Evolutionary conservation across 352 stramenopile species (phyloP).

Genomic region (Phytophthora pseudosyringae): DNA sequence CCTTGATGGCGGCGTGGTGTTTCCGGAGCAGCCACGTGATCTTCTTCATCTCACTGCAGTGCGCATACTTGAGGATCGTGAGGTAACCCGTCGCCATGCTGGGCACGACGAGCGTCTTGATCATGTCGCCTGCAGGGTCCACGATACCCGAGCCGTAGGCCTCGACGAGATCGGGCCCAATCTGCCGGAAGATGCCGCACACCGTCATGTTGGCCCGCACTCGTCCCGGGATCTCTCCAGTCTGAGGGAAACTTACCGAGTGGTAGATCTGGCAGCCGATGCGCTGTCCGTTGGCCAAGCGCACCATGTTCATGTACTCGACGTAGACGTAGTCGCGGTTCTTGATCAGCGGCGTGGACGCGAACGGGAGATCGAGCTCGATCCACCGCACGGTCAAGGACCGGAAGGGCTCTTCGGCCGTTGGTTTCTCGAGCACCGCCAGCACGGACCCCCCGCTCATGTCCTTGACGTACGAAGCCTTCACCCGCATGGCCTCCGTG

Average conservation of each 20-base stretch:
- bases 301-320: conserved; percentile 46
- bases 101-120: conserved; percentile 32
- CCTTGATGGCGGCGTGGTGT: conserved; percentile 29
- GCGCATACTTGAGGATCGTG: conserved; percentile 37
- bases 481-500: conserved; percentile 45
- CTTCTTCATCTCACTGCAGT: conserved; percentile 52
- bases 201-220: conserved; percentile 57
- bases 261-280: conserved; percentile 58
- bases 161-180: conserved; percentile 46
- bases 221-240: conserved; percentile 40
- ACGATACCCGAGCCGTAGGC: conserved; percentile 47
- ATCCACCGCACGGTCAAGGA: conserved; percentile 44
- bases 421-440: conserved; percentile 44
- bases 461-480: conserved; percentile 51
- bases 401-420: conserved; percentile 52
- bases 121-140: conserved; percentile 35
- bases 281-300: conserved; percentile 37
- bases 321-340: conserved; percentile 59
- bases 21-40: conserved; percentile 37
- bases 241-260: conserved; percentile 49
- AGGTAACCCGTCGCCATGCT: conserved; percentile 34
- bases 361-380: conserved; percentile 43
- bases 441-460: conserved; percentile 50
- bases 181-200: conserved; percentile 62
- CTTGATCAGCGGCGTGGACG: conserved; percentile 31